A percentile compares a stretch with the other conserved stretches of the same genome.
Conservation (phyloP, 176 grass and related monocot species). For the Ensete ventricosum region DNA sequence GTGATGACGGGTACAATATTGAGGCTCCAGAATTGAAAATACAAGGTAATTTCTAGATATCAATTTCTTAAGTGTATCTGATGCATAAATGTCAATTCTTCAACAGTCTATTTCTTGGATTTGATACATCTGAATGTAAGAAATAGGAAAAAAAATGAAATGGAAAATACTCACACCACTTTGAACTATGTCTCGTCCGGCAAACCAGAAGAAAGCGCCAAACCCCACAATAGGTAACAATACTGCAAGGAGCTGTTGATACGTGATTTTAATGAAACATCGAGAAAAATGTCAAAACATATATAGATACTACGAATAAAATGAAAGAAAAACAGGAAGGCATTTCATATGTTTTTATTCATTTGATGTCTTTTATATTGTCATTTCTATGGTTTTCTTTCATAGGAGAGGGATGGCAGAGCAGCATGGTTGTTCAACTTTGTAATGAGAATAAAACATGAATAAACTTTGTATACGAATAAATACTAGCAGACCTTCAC, state of each 20-base stretch:
- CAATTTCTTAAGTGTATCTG: not conserved
- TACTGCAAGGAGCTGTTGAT: slow-evolving; percentile 55
- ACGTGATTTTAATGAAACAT: not conserved
- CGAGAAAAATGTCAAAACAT: slow-evolving; percentile 10
- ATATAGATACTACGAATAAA: not conserved
- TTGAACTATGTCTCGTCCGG: slow-evolving; percentile 63
- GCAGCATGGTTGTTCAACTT: too few species aligned
- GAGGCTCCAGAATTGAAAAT: not conserved
- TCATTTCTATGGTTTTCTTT: too few species aligned
- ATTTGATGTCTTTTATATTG: too few species aligned
- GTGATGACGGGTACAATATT: not conserved
- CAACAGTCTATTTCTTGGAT: not conserved
- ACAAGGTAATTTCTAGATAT: not conserved
- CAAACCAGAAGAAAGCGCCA: slow-evolving; percentile 78
- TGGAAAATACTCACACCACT: slow-evolving; percentile 44
- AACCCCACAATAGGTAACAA: slow-evolving; percentile 71
- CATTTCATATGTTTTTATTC: not conserved
- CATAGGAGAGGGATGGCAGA: too few species aligned
- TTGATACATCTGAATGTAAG: not conserved
- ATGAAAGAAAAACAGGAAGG: not conserved
- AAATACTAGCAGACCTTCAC: too few species aligned
- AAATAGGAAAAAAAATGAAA: not conserved
- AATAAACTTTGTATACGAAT: too few species aligned
- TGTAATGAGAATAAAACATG: too few species aligned
- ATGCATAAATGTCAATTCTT: not conserved